Evolutionary conservation across 768 basidiomycete genomes (phyloP).

Genomic region (Gymnopilus junonius): DNA sequence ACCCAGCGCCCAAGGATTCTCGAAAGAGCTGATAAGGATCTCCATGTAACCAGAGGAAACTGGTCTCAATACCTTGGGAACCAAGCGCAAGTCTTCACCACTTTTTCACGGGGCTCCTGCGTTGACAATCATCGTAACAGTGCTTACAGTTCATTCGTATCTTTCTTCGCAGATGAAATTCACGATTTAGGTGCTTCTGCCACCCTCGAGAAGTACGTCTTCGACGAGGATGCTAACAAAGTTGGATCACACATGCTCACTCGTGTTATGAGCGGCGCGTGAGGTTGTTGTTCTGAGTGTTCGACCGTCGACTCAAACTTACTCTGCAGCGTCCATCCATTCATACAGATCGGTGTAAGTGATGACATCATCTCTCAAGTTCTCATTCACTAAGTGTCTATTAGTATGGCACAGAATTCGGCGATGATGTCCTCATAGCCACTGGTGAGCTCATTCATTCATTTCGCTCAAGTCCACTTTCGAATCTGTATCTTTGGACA

Average conservation of each 20-base stretch:
- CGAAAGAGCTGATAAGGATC: conserved; percentile 37
- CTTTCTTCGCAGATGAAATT: conserved; percentile 46
- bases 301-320: neutral
- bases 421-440: conserved; percentile 50
- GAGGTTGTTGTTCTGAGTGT: conserved; percentile 15
- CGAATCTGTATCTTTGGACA: neutral
- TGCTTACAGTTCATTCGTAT: conserved; percentile 41
- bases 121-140: conserved; percentile 20
- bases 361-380: neutral
- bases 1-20: conserved; percentile 43
- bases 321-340: conserved; percentile 49
- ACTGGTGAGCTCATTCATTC: conserved; percentile 38
- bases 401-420: conserved; percentile 60
- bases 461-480: neutral
- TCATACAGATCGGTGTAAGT: conserved; percentile 63
- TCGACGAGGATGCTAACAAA: conserved; percentile 38
- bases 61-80: conserved; percentile 56
- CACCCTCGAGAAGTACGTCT: conserved; percentile 54
- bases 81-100: conserved; percentile 39
- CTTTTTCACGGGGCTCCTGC: neutral
- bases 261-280: conserved; percentile 39
- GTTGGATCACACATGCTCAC: conserved; percentile 39
- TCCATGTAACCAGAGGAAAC: conserved; percentile 45
- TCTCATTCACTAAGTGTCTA: neutral
- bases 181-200: conserved; percentile 38